These are phyloP conservation scores for Parsonsia alboflavescens DNA, from an alignment of 257 asterid species.

Conservation along the genomic window DNA sequence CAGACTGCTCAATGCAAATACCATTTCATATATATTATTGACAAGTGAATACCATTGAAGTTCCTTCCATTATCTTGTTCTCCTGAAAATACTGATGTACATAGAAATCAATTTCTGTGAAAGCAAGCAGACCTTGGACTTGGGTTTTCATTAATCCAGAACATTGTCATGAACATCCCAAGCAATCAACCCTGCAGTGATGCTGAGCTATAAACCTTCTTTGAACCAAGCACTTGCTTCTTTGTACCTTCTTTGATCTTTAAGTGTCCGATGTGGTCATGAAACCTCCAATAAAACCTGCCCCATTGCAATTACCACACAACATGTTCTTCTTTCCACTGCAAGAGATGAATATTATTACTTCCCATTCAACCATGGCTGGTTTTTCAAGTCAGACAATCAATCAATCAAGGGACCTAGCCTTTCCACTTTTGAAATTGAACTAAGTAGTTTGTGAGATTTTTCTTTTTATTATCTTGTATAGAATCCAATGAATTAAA, in stretches of 20 bases:
- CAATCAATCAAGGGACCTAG: background rate
- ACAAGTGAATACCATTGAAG: background rate
- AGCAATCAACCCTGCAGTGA: background rate
- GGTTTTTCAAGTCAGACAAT: background rate
- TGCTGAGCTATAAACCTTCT: background rate
- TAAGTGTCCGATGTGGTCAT: constrained; percentile 50
- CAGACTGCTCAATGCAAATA: background rate
- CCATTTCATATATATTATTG: background rate
- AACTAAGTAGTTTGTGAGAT: background rate
- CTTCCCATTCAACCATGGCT: background rate
- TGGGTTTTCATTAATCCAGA: background rate
- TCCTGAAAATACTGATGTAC: background rate
- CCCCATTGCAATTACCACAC: constrained; percentile 89
- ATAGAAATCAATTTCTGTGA: background rate
- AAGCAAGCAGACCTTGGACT: background rate
- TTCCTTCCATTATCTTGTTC: background rate
- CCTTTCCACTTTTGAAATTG: background rate
- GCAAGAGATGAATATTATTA: constrained; percentile 10
- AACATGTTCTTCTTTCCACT: constrained; percentile 75
- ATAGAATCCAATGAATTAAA: too few species aligned
- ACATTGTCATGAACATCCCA: background rate
- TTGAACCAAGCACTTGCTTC: background rate
- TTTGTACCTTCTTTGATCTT: background rate
- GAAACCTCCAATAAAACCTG: constrained; percentile 88
- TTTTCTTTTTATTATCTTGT: too few species aligned